phyloP scores from a whole-genome alignment of 306 rosid species.

The Casuarina glauca region DNA sequence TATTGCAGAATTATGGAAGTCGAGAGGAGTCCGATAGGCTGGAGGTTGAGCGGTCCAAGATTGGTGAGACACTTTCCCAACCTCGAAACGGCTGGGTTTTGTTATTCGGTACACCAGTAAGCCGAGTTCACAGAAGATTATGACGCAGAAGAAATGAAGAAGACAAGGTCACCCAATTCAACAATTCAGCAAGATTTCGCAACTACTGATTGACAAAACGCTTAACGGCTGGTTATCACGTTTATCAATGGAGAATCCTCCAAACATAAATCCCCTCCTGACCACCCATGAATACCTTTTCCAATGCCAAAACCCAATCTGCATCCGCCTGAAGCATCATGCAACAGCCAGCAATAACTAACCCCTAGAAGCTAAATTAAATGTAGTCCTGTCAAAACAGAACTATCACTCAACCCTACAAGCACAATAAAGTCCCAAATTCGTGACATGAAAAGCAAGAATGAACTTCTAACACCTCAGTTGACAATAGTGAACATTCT shows the following conservation, averaged over 20 bases:
- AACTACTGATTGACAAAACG: too few species aligned
- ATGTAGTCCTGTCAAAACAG: constrained; percentile 18
- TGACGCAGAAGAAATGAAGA: too few species aligned
- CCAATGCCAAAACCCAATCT: not conserved
- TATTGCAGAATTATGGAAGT: too few species aligned
- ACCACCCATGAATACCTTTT: not conserved
- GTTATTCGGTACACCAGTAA: too few species aligned
- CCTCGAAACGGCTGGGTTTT: too few species aligned
- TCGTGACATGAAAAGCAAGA: constrained; percentile 24
- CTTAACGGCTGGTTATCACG: not conserved
- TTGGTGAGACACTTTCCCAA: too few species aligned
- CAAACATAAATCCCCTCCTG: not conserved
- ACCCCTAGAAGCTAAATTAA: not conserved
- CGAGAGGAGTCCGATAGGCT: too few species aligned
- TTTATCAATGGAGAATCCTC: not conserved
- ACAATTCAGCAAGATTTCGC: too few species aligned
- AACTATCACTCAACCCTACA: constrained; percentile 26
- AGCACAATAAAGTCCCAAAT: constrained; percentile 22
- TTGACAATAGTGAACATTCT: constrained; percentile 1
- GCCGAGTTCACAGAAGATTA: too few species aligned
- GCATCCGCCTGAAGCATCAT: not conserved
- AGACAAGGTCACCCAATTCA: too few species aligned
- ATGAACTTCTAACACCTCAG: constrained; percentile 21
- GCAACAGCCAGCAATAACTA: not conserved
- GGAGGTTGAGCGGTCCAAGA: too few species aligned